phyloP scores from a whole-genome alignment of 495 filamentous ascomycete species.

The Penicillium taxi region DNA sequence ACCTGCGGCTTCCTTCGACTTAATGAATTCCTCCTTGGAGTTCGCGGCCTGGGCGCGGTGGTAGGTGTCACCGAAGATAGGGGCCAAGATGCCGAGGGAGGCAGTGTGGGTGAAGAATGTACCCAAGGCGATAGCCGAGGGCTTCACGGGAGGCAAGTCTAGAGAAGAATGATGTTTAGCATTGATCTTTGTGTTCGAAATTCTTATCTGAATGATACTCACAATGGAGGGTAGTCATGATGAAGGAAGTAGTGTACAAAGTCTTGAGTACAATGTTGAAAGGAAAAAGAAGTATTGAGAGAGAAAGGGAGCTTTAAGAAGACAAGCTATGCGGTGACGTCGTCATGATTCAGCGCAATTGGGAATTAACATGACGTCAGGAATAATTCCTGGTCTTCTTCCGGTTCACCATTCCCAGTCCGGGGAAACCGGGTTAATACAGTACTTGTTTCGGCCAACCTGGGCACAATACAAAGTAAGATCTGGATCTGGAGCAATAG shows the following conservation, averaged over 20 bases:
- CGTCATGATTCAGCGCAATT: constrained; percentile 33
- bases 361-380: constrained; percentile 22
- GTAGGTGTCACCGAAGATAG: constrained; percentile 92
- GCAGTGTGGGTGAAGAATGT: constrained; percentile 88
- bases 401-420: no score
- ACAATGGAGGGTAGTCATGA: constrained; percentile 60
- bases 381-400: background rate
- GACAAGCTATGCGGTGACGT: constrained; percentile 33
- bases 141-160: constrained; percentile 96
- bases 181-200: background rate
- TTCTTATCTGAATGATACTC: constrained; percentile 22
- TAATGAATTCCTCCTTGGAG: constrained; percentile 92
- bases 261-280: background rate
- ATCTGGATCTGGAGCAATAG: no score
- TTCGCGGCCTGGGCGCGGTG: constrained; percentile 85
- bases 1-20: constrained; percentile 81
- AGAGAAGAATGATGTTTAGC: constrained; percentile 1
- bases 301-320: constrained; percentile 12
- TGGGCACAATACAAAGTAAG: no score
- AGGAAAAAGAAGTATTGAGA: background rate
- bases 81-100: constrained; percentile 72
- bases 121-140: constrained; percentile 92
- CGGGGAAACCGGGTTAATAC: no score
- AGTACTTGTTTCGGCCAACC: no score
- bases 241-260: constrained; percentile 11